Percentiles rank a stretch among this genome's conserved stretches.
These are phyloP conservation scores for Fraxinus velutina DNA, from an alignment of 305 asterid species.

Conservation along the genomic window DNA sequence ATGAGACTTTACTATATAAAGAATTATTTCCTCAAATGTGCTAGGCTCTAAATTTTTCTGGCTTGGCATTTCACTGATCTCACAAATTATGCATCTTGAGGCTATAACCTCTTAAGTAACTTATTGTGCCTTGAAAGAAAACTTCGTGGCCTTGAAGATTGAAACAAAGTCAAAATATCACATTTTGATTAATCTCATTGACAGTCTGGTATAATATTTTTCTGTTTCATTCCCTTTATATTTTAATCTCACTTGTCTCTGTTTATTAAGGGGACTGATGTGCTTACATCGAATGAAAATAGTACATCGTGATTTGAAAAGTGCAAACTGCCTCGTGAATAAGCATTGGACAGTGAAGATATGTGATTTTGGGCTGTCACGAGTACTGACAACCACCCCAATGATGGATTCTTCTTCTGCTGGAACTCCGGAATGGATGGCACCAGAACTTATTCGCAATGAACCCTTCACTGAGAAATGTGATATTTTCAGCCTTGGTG, in stretches of 20 bases:
- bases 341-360: slow-evolving; percentile 93
- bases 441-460: slow-evolving; percentile 92
- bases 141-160: neutral
- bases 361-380: slow-evolving; percentile 94
- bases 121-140: neutral
- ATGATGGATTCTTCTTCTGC: slow-evolving; percentile 73
- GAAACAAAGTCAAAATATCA: neutral
- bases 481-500: slow-evolving; percentile 92
- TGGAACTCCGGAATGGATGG: slow-evolving; percentile 99
- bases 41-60: neutral
- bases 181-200: neutral
- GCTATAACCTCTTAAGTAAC: neutral
- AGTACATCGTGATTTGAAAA: slow-evolving; percentile 88
- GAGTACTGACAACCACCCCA: slow-evolving; percentile 54
- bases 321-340: slow-evolving; percentile 97
- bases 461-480: slow-evolving; percentile 93
- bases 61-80: neutral
- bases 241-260: slow-evolving; percentile 16
- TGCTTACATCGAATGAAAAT: slow-evolving; percentile 93
- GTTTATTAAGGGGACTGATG: slow-evolving; percentile 68
- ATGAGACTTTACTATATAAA: neutral
- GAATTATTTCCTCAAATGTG: neutral
- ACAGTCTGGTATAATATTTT: neutral
- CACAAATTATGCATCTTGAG: neutral
- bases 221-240: neutral